These are phyloP conservation scores for Suillus paluster DNA, from an alignment of 768 basidiomycete species.

Conservation along the genomic window DNA sequence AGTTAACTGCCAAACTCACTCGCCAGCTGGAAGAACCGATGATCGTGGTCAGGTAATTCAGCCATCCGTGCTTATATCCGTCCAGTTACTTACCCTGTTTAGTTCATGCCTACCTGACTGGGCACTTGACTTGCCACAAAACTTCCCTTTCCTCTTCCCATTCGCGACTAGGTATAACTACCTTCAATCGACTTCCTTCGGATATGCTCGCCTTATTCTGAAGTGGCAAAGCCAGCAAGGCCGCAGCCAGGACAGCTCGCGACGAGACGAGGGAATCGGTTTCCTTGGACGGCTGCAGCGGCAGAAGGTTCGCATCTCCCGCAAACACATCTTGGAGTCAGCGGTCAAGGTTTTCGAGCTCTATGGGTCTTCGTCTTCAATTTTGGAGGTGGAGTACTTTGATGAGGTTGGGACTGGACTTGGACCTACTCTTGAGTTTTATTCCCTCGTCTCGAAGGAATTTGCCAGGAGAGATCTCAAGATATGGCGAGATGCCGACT, in stretches of 20 bases:
- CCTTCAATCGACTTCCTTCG: slow-evolving; percentile 96
- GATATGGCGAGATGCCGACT: slow-evolving; percentile 90
- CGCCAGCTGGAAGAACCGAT: slow-evolving; percentile 97
- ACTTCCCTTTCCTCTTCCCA: slow-evolving; percentile 98
- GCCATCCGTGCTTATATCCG: not conserved
- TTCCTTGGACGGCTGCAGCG: slow-evolving; percentile 92
- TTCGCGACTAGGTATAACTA: slow-evolving; percentile 98
- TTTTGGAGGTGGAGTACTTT: slow-evolving; percentile 98
- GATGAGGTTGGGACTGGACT: slow-evolving; percentile 98
- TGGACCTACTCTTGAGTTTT: slow-evolving; percentile 98
- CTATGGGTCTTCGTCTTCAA: slow-evolving; percentile 91
- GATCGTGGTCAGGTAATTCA: slow-evolving; percentile 91
- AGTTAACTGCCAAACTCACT: slow-evolving; percentile 96
- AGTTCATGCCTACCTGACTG: slow-evolving; percentile 97
- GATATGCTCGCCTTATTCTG: slow-evolving; percentile 92
- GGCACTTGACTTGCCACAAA: slow-evolving; percentile 93
- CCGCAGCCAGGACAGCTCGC: slow-evolving; percentile 75
- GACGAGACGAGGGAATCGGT: slow-evolving; percentile 89
- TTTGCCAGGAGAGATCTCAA: slow-evolving; percentile 88
- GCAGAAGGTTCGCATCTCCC: slow-evolving; percentile 95
- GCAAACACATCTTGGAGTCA: slow-evolving; percentile 93
- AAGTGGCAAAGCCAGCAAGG: slow-evolving; percentile 93
- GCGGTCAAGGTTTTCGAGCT: slow-evolving; percentile 96
- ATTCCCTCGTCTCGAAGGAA: slow-evolving; percentile 94
- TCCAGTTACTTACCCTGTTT: slow-evolving; percentile 2